A percentile compares a stretch with the other conserved stretches of the same genome.
phyloP scores from a whole-genome alignment of 2,329 filamentous ascomycete species.

The Botrytis squamosa region DNA sequence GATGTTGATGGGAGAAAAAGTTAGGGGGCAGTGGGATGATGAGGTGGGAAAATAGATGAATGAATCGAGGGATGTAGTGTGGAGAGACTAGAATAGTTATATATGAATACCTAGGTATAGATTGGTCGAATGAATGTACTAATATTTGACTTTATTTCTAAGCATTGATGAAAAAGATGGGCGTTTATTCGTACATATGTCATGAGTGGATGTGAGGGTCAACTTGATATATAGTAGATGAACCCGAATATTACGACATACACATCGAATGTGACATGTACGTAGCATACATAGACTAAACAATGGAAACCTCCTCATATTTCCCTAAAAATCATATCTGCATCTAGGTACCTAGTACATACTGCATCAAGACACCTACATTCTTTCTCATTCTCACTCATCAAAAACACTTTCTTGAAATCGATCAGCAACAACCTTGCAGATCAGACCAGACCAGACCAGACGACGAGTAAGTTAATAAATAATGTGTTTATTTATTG shows the following conservation, averaged over 20 bases:
- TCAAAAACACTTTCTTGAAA: no score
- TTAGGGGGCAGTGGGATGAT: constrained; percentile 16
- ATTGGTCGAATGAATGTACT: neutral
- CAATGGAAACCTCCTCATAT: no score
- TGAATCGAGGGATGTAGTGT: neutral
- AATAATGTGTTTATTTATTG: no score
- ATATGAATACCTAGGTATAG: neutral
- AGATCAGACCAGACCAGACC: no score
- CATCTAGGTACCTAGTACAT: no score
- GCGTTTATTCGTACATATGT: fast-evolving
- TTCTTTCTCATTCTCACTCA: no score
- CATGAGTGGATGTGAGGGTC: fast-evolving
- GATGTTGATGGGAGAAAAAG: constrained; percentile 12
- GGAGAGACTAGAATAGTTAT: neutral
- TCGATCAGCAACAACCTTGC: no score
- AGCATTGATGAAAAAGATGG: fast-evolving
- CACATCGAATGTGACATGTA: no score
- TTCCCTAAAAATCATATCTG: no score
- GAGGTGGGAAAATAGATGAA: neutral
- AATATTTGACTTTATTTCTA: neutral
- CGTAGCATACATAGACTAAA: no score
- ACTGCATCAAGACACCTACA: no score
- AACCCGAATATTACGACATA: neutral
- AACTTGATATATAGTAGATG: neutral
- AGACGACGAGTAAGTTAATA: no score